Percentiles rank a stretch among this genome's conserved stretches.
Conservation (phyloP, 176 grass and related monocot species). For the Tuctoria greenei region DNA sequence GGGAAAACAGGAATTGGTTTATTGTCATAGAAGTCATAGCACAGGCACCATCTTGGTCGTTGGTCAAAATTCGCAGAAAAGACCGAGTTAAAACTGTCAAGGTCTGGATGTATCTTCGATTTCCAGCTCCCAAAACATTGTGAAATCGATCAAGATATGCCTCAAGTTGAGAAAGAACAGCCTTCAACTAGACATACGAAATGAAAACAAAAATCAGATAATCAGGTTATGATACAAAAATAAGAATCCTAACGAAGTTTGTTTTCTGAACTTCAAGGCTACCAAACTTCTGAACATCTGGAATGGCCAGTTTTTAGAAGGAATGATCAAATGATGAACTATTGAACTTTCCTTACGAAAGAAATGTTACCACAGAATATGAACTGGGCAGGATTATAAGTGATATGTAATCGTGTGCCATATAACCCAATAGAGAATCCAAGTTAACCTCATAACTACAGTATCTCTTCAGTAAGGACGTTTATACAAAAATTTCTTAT, state of each 20-base stretch:
- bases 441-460: not conserved
- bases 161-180: constrained; percentile 65
- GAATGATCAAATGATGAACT: not conserved
- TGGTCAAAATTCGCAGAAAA: constrained; percentile 56
- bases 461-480: not conserved
- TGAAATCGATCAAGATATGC: constrained; percentile 77
- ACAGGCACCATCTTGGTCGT: constrained; percentile 36
- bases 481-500: not conserved
- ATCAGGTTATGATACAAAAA: constrained; percentile 12
- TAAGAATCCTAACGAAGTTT: not conserved
- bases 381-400: not conserved
- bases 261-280: not conserved
- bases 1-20: constrained; percentile 89
- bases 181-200: constrained; percentile 63
- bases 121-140: constrained; percentile 71
- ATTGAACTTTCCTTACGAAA: constrained; percentile 21
- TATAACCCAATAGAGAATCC: not conserved
- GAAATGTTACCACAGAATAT: not conserved
- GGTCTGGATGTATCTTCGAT: constrained; percentile 88
- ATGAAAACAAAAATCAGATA: constrained; percentile 29
- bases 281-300: not conserved
- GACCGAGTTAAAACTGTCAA: constrained; percentile 67
- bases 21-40: constrained; percentile 73
- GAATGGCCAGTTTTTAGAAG: constrained; percentile 1
- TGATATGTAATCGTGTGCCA: not conserved